Conservation (phyloP, 768 basidiomycete genomes). For the Phaffia tasmanica region DNA sequence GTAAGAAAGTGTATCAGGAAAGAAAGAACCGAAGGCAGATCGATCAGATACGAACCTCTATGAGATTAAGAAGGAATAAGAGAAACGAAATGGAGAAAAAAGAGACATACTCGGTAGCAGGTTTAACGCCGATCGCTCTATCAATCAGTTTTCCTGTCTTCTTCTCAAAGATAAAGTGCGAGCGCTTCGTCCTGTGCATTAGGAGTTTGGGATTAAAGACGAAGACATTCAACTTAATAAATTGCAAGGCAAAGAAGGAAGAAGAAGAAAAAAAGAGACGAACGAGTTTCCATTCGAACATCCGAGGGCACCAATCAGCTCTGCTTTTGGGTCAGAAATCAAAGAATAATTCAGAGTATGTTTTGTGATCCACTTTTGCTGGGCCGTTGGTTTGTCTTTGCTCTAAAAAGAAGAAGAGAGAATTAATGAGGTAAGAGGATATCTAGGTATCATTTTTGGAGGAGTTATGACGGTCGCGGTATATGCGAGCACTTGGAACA, state of each 20-base stretch:
- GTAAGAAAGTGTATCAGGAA: conserved; percentile 7
- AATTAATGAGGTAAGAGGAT: background rate
- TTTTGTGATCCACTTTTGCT: conserved; percentile 51
- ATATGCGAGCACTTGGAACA: background rate
- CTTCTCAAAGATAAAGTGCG: conserved; percentile 86
- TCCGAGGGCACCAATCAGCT: conserved; percentile 71
- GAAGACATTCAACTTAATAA: background rate
- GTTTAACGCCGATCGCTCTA: conserved; percentile 60
- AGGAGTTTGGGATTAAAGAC: background rate
- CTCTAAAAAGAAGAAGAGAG: background rate
- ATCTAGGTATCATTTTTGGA: too few relatives aligned
- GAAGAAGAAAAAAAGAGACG: background rate
- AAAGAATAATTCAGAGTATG: conserved; percentile 75
- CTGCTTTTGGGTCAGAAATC: conserved; percentile 75
- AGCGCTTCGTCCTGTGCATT: conserved; percentile 60
- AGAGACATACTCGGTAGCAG: conserved; percentile 27
- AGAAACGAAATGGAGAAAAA: background rate
- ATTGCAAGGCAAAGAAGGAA: background rate
- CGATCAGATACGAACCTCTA: background rate
- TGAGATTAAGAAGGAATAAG: background rate
- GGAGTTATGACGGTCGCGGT: conserved; percentile 37
- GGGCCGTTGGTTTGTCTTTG: conserved; percentile 56
- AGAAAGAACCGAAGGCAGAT: background rate
- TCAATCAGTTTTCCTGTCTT: conserved; percentile 73
- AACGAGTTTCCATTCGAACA: conserved; percentile 32